Percentiles rank a stretch among this genome's conserved stretches.
Conservation (phyloP, 768 basidiomycete genomes). For the Cystobasidiopsis lactophilus region DNA sequence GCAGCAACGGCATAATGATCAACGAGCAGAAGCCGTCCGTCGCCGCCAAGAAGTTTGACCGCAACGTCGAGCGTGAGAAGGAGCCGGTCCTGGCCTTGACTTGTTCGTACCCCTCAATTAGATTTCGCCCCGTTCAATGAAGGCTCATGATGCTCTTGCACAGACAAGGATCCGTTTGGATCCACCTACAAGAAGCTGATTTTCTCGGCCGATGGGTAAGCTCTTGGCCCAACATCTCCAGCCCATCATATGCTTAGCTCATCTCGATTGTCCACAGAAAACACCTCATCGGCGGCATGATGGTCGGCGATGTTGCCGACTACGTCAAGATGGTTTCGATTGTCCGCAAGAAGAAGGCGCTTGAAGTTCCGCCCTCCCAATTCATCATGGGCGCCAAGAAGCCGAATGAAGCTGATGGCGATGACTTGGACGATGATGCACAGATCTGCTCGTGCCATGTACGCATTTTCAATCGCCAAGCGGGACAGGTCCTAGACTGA, state of each 20-base stretch:
- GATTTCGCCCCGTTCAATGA: too few species aligned
- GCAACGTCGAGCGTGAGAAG: constrained; percentile 20
- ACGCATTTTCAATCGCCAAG: constrained; percentile 11
- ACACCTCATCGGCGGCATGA: constrained; percentile 51
- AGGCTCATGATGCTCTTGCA: too few species aligned
- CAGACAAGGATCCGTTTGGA: constrained; percentile 52
- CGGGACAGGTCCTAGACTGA: not conserved
- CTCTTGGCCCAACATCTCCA: too few species aligned
- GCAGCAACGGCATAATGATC: constrained; percentile 9
- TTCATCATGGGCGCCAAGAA: constrained; percentile 40
- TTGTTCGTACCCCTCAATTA: too few species aligned
- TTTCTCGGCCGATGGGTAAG: constrained; percentile 42
- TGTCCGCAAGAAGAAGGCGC: constrained; percentile 50
- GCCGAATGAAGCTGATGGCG: constrained; percentile 37
- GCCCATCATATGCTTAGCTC: not conserved
- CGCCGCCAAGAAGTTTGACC: constrained; percentile 17
- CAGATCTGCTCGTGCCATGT: constrained; percentile 52
- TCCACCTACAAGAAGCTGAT: constrained; percentile 50
- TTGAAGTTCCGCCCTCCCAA: constrained; percentile 42
- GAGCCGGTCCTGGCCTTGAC: constrained; percentile 38
- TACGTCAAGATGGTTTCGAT: constrained; percentile 48
- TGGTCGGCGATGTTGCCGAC: constrained; percentile 51
- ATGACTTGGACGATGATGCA: constrained; percentile 46
- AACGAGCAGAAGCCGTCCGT: constrained; percentile 5
- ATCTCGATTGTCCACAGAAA: constrained; percentile 15